phyloP scores from a whole-genome alignment of 192 early-diverging fungal genomes.

The Mortierella claussenii region DNA sequence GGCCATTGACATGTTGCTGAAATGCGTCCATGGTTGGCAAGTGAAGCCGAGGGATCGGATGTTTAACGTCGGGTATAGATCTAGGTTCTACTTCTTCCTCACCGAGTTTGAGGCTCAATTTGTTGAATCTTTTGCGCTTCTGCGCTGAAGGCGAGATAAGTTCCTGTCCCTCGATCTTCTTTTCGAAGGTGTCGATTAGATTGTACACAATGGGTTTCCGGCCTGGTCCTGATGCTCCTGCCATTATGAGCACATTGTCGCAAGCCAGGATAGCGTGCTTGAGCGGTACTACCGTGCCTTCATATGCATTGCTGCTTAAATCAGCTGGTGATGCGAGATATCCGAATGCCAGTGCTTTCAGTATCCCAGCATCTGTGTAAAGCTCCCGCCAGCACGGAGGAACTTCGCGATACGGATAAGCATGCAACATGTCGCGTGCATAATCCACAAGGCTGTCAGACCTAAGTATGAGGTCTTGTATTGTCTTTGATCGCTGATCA shows the following conservation, averaged over 20 bases:
- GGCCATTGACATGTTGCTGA: slow-evolving; percentile 40
- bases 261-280: slow-evolving; percentile 52
- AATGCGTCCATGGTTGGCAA: slow-evolving; percentile 54
- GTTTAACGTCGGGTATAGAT: slow-evolving; percentile 19
- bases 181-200: slow-evolving; percentile 35
- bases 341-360: slow-evolving; percentile 44
- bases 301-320: background rate
- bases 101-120: background rate
- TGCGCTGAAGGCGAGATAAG: background rate
- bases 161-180: slow-evolving; percentile 11
- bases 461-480: slow-evolving; percentile 9
- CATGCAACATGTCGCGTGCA: slow-evolving; percentile 49
- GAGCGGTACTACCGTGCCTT: background rate
- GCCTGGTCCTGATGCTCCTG: slow-evolving; percentile 59
- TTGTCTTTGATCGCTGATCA: too few relatives aligned
- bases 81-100: slow-evolving; percentile 5
- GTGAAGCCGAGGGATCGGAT: slow-evolving; percentile 33
- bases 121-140: slow-evolving; percentile 10
- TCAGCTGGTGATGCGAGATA: background rate
- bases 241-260: slow-evolving; percentile 66
- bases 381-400: slow-evolving; percentile 61
- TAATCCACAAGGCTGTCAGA: slow-evolving; percentile 37
- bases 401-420: slow-evolving; percentile 61
- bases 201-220: slow-evolving; percentile 37
- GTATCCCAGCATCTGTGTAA: slow-evolving; percentile 61